Evolutionary conservation across 2,329 filamentous ascomycete genomes (phyloP), one percentile per base, ranked within the genome.

Genomic region (Cladosporium sp.): DNA sequence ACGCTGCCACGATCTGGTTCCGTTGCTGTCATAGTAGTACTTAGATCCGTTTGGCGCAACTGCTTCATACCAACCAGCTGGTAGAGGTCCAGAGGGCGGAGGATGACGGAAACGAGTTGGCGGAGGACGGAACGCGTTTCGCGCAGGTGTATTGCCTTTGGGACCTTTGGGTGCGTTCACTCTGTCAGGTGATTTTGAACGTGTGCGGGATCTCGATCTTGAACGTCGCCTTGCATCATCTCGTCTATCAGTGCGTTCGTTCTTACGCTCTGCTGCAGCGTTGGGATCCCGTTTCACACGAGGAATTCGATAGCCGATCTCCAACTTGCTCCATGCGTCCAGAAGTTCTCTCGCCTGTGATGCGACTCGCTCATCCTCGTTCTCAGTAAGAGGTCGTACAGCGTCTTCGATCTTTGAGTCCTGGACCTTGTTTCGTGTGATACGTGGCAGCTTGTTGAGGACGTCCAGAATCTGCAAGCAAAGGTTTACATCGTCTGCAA

Each of bases 401-500:
- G 88, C 88, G 2, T 86, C 82, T 72, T 97, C 94, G 62, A 99
- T 97, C 68, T 96, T 96, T 8, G 94, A 96, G 69, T 96, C 92
- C 64, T 90, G 87, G 60, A 99, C 97, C 76, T 99, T 99, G 80
- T 99, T 99, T 60, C 91, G 88, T 19, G 94, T 97, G 51, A 97
- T 80, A 9, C 93, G 88, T 0, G 94, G 94, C 64, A 97, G 88
- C 63, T 87, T 88, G 73, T 95, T 88, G 19, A 99, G 82, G 58
- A 99, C 92, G 64, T 94, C 88, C 62, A 99, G 81, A 28, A 96
- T 87, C 74, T 97, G 94, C 62, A 96, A 77, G 38, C 95, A 85
- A 28, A 97, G 86, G 66, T 97, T 96, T 72, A 87, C 82, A 71
- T 97, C 94, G n/a, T 92, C 88, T 63, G 86, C 86, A 80, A 93